Conservation (phyloP, 345 rosid genomes). For the Acer yangbiense region DNA sequence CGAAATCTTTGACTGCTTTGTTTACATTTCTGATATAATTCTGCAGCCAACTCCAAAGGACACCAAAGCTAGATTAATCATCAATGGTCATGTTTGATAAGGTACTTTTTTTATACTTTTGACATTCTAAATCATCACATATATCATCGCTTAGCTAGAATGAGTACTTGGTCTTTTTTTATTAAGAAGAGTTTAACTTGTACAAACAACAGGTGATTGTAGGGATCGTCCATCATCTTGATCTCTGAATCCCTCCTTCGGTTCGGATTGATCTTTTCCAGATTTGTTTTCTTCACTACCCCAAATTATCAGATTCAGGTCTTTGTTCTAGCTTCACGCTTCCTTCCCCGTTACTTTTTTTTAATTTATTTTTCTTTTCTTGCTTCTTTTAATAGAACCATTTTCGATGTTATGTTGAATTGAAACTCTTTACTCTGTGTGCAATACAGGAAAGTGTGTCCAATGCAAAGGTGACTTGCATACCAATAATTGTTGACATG, state of each 20-base stretch:
- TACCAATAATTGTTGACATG: no score
- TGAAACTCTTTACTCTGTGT: not conserved
- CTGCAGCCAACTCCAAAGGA: slow-evolving; percentile 47
- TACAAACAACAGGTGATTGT: slow-evolving; percentile 23
- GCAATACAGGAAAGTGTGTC: slow-evolving; percentile 30
- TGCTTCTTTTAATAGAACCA: no score
- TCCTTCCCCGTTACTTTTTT: not conserved
- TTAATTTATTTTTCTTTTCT: no score
- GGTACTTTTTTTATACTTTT: slow-evolving; percentile 19
- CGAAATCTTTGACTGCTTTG: not conserved
- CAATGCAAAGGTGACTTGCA: no score
- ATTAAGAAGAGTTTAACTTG: slow-evolving; percentile 11
- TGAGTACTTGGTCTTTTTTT: not conserved
- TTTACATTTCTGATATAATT: not conserved
- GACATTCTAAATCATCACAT: no score
- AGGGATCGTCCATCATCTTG: slow-evolving; percentile 29
- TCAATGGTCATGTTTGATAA: slow-evolving; percentile 38
- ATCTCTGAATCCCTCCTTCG: slow-evolving; percentile 34
- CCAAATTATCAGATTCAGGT: slow-evolving; percentile 23
- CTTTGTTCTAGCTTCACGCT: not conserved
- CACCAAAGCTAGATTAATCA: slow-evolving; percentile 44
- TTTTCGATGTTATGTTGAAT: not conserved
- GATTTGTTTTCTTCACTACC: slow-evolving; percentile 32
- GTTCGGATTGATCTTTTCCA: slow-evolving; percentile 39
- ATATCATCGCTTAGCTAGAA: not conserved